These are phyloP conservation scores for Gracilaria domingensis DNA, from an alignment of 23 red algal genomes.

Conservation along the genomic window DNA sequence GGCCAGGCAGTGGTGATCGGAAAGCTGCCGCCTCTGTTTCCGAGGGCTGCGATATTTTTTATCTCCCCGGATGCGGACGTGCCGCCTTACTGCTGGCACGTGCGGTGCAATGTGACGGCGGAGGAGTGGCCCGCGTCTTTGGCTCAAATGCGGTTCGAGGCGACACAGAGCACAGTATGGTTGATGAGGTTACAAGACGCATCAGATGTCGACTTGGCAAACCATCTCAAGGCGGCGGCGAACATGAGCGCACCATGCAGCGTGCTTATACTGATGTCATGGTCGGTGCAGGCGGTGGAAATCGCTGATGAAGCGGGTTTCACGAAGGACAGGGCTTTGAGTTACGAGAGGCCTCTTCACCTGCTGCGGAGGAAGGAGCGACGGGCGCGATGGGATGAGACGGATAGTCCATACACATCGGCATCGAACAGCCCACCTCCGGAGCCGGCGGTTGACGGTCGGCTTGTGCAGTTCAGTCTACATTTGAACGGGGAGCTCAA, in stretches of 20 bases:
- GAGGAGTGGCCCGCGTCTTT: neutral
- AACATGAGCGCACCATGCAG: slow-evolving; percentile 2
- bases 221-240: slow-evolving; percentile 3
- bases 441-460: neutral
- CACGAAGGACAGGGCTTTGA: neutral
- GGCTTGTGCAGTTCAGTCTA: neutral
- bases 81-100: neutral
- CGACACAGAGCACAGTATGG: neutral
- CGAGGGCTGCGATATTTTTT: neutral
- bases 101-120: neutral
- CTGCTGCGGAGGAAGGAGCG: slow-evolving; percentile 8
- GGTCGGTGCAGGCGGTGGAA: neutral
- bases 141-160: neutral
- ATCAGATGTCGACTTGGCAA: neutral
- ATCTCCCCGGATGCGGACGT: neutral
- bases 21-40: neutral
- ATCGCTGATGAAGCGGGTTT: neutral
- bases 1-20: slow-evolving; percentile 6
- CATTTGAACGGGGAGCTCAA: neutral
- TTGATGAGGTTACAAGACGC: neutral
- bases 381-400: neutral
- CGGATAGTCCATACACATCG: neutral
- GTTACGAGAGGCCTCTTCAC: neutral
- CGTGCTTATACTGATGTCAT: slow-evolving; percentile 10
- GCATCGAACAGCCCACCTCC: neutral